Evolutionary conservation across 306 rosid species (phyloP).

Genomic region (Prunus dulcis): DNA sequence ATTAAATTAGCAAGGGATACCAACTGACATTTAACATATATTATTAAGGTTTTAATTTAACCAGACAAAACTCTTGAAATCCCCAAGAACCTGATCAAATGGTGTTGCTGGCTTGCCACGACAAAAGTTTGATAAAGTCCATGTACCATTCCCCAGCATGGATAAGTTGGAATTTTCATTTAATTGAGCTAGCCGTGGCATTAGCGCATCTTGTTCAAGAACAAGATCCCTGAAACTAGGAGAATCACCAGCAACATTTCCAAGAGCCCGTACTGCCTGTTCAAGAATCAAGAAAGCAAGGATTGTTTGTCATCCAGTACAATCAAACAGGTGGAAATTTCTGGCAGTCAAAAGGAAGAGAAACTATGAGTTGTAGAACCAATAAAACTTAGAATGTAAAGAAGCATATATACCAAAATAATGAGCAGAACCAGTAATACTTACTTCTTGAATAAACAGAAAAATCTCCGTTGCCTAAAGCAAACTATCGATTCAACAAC

Average conservation of each 20-base stretch:
- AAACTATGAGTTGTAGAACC: neutral
- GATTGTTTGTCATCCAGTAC: neutral
- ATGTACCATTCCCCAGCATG: slow-evolving; percentile 59
- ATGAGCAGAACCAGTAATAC: too few relatives aligned
- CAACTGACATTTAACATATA: too few relatives aligned
- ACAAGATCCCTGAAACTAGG: slow-evolving; percentile 59
- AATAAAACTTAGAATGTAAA: neutral
- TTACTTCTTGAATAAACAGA: too few relatives aligned
- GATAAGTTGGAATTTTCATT: slow-evolving; percentile 56
- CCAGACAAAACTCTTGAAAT: neutral
- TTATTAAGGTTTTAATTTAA: too few relatives aligned
- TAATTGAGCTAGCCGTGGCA: slow-evolving; percentile 46
- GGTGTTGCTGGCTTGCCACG: slow-evolving; percentile 62
- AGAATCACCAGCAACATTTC: slow-evolving; percentile 70
- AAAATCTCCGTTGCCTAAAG: too few relatives aligned
- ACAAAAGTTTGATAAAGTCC: slow-evolving; percentile 62
- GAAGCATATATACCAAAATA: too few relatives aligned
- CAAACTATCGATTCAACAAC: neutral
- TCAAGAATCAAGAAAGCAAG: slow-evolving; percentile 15
- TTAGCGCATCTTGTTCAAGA: slow-evolving; percentile 50
- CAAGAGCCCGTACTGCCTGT: slow-evolving; percentile 62
- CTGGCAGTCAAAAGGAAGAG: too few relatives aligned
- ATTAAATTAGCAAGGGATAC: too few relatives aligned
- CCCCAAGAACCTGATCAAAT: slow-evolving; percentile 49
- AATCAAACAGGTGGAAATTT: neutral